Conservation (phyloP, 176 grass and related monocot genomes). For the Saccharum spontaneum region DNA sequence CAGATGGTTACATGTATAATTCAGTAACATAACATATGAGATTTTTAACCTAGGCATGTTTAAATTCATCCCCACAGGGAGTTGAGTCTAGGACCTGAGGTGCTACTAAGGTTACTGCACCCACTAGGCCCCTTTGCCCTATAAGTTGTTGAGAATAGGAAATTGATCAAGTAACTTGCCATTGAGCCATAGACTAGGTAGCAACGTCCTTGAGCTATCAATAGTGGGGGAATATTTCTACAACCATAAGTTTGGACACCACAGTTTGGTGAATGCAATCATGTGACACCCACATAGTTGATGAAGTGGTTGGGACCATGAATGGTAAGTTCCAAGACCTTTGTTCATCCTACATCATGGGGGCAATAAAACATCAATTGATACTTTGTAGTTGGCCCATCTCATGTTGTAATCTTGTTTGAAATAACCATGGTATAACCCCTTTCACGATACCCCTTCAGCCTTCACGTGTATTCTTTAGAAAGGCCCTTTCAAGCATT, state of each 20-base stretch:
- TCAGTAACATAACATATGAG: background rate
- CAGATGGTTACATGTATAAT: background rate
- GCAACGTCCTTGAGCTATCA: too few relatives aligned
- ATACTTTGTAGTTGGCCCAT: background rate
- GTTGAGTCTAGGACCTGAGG: background rate
- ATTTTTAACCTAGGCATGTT: background rate
- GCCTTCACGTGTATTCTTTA: background rate
- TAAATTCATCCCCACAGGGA: background rate
- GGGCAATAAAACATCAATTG: background rate
- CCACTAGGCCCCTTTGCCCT: background rate
- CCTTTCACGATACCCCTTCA: background rate
- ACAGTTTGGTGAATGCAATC: background rate
- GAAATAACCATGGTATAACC: background rate
- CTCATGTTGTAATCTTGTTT: background rate
- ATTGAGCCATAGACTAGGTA: too few relatives aligned
- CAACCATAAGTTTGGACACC: background rate
- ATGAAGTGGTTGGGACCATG: background rate
- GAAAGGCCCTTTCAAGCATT: background rate
- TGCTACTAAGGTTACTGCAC: background rate
- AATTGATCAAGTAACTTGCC: background rate
- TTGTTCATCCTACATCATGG: background rate
- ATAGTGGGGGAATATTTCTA: background rate
- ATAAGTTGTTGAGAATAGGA: background rate
- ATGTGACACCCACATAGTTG: background rate
- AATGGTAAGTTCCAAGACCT: background rate